Percentiles rank a stretch among this genome's conserved stretches.
These are phyloP conservation scores for Lactifluus echinatus DNA, from an alignment of 768 basidiomycete genomes.

Conservation along the genomic window DNA sequence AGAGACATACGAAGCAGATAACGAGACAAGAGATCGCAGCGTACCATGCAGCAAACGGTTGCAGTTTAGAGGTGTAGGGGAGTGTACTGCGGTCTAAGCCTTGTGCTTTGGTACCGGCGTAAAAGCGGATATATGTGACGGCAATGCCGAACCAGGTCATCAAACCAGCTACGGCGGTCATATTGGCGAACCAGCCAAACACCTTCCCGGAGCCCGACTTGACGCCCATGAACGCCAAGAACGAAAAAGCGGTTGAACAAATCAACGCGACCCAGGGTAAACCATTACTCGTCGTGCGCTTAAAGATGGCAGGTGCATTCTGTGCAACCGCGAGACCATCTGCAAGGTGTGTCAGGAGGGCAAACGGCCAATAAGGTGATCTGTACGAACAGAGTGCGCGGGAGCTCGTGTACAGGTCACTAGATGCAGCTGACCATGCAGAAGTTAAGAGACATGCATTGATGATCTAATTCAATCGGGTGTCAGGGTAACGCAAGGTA, in stretches of 20 bases:
- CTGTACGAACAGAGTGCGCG: conserved; percentile 64
- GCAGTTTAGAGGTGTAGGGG: conserved; percentile 58
- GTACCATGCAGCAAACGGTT: conserved; percentile 67
- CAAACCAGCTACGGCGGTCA: conserved; percentile 38
- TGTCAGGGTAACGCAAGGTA: too few species aligned
- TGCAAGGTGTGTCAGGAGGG: conserved; percentile 22
- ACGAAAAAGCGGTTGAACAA: conserved; percentile 55
- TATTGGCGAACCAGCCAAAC: conserved; percentile 69
- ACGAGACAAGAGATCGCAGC: conserved; percentile 31
- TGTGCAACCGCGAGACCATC: conserved; percentile 76
- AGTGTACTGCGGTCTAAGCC: conserved; percentile 62
- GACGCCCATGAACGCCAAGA: conserved; percentile 72
- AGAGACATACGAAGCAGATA: conserved; percentile 49
- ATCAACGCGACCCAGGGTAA: conserved; percentile 67
- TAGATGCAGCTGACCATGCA: conserved; percentile 89
- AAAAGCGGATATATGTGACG: conserved; percentile 58
- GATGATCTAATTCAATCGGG: too few species aligned
- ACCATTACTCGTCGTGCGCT: conserved; percentile 57
- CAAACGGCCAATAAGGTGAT: background rate
- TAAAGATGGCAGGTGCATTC: conserved; percentile 77
- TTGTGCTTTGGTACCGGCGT: conserved; percentile 69
- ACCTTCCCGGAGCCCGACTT: conserved; percentile 58
- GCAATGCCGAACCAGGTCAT: conserved; percentile 44
- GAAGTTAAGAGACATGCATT: conserved; percentile 32
- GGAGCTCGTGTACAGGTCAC: conserved; percentile 65